Base-by-base conservation (phyloP, 768 basidiomycete genomes). In the Galerina sulciceps region DNA sequence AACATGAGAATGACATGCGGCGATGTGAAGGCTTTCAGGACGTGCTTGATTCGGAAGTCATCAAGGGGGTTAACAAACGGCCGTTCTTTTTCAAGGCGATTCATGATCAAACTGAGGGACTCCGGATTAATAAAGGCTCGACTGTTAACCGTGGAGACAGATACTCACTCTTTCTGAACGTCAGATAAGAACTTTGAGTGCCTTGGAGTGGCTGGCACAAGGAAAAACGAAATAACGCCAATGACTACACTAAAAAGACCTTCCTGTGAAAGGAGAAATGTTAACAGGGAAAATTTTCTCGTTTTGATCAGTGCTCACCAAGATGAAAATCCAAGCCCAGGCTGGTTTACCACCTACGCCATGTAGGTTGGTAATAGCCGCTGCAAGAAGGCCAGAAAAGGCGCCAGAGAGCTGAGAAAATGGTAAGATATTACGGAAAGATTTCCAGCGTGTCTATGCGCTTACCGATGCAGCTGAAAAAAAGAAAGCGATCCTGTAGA, bases 351-450 rank as follows among this genome's bases (percentile, higher is more conserved):
- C 82, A 2, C 73, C 71, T 41, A 78, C 69, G 10, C 83, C 83
- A 50, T 85, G 69, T 77, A 90, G 82, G 10, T 84, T 71, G 13
- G 76, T 67, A 49, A 90, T 87, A 0, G 77, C 86, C 26, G 84
- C 75, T 1, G 87, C 88, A 2, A 90, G 75, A 9, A 90, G 71
- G 37, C 89, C 88, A 8, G 86, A 88, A 63, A 88, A 87, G 0
- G 84, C 81, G 2, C 85, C 83, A 0, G 86, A 79, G 10, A 85
- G 74, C 74, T 76, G 45, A 43, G n/a, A 52, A 42, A 38, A 11
- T n/a, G n/a, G 34, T 6, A 37, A 20, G 58, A 42, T 1, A 10
- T 3, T 15, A 14, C 20, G 10, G 31, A 36, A 26, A 40, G 14
- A 4, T 10, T 23, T 18, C 26, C 6, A 13, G 3, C 37, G 35